Conservation (phyloP, 1,284 basidiomycete genomes). For the Earliella scabrosa region DNA sequence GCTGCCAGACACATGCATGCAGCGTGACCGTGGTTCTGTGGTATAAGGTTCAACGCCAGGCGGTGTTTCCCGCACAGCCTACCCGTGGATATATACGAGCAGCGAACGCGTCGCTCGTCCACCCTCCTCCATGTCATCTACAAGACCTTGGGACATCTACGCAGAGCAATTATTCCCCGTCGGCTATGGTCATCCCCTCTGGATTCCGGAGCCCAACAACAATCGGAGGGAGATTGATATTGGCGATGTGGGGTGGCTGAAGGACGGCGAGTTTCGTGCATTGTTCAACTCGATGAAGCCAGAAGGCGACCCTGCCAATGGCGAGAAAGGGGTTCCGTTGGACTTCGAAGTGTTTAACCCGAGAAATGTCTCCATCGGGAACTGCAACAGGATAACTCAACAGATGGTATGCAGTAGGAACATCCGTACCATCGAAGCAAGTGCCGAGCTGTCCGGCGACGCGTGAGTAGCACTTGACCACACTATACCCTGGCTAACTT, state of each 20-base stretch:
- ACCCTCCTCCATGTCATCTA: no score
- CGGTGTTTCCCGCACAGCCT: no score
- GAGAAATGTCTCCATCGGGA: neutral
- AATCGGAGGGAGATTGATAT: constrained; percentile 7
- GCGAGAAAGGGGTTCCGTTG: neutral
- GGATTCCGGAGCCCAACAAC: constrained; percentile 18
- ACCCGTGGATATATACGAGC: no score
- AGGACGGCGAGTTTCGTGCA: constrained; percentile 13
- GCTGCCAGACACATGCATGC: no score
- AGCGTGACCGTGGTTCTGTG: no score
- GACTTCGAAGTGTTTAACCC: neutral
- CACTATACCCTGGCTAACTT: neutral
- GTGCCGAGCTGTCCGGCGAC: neutral
- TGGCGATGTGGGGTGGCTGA: constrained; percentile 22
- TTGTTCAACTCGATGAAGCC: constrained; percentile 20
- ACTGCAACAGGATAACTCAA: neutral
- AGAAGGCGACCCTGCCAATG: neutral
- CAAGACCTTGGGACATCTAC: constrained; percentile 23
- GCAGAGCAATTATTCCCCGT: constrained; percentile 18
- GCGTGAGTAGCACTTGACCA: neutral
- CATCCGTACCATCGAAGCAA: neutral
- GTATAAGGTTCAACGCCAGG: no score
- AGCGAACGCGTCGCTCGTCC: no score
- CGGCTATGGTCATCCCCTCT: constrained; percentile 26
- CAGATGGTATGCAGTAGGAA: neutral